A percentile compares a stretch with the other conserved stretches of the same genome.
phyloP scores from a whole-genome alignment of 345 rosid genomes.

The Chamaenerion angustifolium region DNA sequence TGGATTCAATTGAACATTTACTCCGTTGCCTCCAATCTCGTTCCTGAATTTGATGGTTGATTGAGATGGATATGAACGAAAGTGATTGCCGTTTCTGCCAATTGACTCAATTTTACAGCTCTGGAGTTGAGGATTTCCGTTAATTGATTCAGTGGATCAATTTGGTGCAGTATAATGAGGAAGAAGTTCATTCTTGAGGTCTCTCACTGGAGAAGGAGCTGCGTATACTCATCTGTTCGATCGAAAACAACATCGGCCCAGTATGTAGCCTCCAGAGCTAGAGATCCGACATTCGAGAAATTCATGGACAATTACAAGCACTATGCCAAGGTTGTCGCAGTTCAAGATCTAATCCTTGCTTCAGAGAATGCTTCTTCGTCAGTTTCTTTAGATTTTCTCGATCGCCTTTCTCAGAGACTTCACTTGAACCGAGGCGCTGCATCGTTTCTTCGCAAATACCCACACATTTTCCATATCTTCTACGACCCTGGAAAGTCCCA shows the following conservation, averaged over 20 bases:
- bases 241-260: slow-evolving; percentile 58
- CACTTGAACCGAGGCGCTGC: slow-evolving; percentile 75
- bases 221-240: slow-evolving; percentile 7
- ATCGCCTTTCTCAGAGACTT: slow-evolving; percentile 69
- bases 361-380: slow-evolving; percentile 26
- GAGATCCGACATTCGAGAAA: slow-evolving; percentile 79
- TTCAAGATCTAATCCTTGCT: slow-evolving; percentile 72
- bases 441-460: slow-evolving; percentile 59
- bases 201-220: not conserved
- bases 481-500: slow-evolving; percentile 40
- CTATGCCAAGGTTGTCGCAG: slow-evolving; percentile 51
- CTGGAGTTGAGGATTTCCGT: not conserved
- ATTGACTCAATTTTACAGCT: too few species aligned
- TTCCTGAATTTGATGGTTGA: too few species aligned
- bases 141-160: not conserved
- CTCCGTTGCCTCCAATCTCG: too few species aligned
- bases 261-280: slow-evolving; percentile 57
- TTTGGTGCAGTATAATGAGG: not conserved
- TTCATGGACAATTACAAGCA: slow-evolving; percentile 82
- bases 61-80: too few species aligned
- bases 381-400: slow-evolving; percentile 63
- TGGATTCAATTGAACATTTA: too few species aligned
- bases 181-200: not conserved
- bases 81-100: too few species aligned
- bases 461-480: slow-evolving; percentile 60